phyloP scores from a whole-genome alignment of 441 rosid species.

The Aleurites moluccanus region DNA sequence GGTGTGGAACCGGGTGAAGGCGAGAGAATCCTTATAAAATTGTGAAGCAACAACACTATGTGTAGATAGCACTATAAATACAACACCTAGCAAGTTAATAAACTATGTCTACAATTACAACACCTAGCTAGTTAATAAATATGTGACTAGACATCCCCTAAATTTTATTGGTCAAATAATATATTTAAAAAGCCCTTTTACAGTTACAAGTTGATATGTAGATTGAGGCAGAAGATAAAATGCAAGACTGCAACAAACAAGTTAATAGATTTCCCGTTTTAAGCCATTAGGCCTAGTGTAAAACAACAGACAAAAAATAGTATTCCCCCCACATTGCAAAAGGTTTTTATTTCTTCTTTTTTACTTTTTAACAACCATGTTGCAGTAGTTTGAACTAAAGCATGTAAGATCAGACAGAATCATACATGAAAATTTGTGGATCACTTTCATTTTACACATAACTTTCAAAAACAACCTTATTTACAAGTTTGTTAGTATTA shows the following conservation, averaged over 20 bases:
- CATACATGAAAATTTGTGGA: background rate
- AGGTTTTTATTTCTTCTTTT: too few relatives aligned
- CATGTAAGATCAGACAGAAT: background rate
- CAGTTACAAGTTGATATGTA: background rate
- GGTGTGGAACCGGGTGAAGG: background rate
- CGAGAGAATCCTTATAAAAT: background rate
- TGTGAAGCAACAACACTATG: background rate
- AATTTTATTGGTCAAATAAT: background rate
- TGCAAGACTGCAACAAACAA: background rate
- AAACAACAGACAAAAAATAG: background rate
- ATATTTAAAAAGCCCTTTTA: background rate
- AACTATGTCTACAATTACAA: background rate
- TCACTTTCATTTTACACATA: background rate
- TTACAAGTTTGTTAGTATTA: background rate
- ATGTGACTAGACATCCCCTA: background rate
- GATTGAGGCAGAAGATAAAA: conserved; percentile 2
- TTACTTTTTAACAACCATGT: too few relatives aligned
- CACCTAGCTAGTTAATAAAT: background rate
- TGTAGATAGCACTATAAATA: background rate
- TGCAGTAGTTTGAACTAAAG: background rate
- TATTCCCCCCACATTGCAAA: background rate
- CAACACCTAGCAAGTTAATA: background rate
- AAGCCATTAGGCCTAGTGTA: background rate
- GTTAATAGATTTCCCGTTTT: background rate
- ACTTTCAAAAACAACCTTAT: background rate